These are phyloP conservation scores for Acanthamoeba lugdunensis DNA, from an alignment of 208 protist genomes.

Conservation along the genomic window DNA sequence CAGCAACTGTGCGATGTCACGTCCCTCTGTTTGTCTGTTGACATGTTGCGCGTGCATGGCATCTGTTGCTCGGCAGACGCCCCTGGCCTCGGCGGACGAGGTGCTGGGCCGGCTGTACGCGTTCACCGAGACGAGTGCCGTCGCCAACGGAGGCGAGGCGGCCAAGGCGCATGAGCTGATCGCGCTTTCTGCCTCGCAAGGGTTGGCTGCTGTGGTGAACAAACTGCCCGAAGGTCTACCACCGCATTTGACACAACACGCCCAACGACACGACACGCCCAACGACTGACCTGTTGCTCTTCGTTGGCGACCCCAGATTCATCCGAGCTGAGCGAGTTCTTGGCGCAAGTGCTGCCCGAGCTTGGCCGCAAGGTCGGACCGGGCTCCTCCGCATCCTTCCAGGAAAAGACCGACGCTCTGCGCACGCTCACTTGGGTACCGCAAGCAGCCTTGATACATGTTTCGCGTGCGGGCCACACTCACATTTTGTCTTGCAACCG, in stretches of 20 bases:
- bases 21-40: neutral
- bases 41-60: neutral
- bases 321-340: neutral
- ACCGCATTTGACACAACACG: neutral
- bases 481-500: neutral
- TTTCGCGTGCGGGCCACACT: neutral
- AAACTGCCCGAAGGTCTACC: constrained; percentile 36
- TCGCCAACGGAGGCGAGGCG: neutral
- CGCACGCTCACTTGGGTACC: constrained; percentile 48
- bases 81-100: neutral
- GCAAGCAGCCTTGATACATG: too few species aligned
- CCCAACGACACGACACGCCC: neutral
- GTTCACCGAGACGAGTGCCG: neutral
- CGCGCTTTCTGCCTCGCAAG: neutral
- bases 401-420: neutral
- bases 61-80: neutral
- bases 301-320: neutral
- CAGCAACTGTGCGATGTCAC: neutral
- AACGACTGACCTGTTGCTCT: neutral
- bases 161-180: neutral
- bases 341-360: constrained; percentile 28
- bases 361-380: neutral
- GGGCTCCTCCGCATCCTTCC: neutral
- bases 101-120: neutral
- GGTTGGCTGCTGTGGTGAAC: constrained; percentile 41